Conservation (phyloP, 441 rosid species). For the Omphalea diandra region DNA sequence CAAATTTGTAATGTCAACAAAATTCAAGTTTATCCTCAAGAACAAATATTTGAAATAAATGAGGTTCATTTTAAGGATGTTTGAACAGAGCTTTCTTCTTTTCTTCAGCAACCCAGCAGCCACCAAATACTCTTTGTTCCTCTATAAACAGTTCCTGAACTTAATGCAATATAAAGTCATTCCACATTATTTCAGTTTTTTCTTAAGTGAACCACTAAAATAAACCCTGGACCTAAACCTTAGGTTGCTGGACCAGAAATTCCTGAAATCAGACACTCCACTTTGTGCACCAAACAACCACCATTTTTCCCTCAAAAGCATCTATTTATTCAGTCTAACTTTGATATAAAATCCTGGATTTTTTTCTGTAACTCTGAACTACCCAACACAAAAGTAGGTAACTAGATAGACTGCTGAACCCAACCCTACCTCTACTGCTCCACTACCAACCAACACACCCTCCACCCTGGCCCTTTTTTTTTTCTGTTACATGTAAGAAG, state of each 20-base stretch:
- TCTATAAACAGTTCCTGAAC: not conserved
- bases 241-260: not conserved
- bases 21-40: slow-evolving; percentile 1
- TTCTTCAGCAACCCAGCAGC: not conserved
- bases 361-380: not conserved
- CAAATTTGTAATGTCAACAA: slow-evolving; percentile 21
- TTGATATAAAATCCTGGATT: not conserved
- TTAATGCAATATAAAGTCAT: not conserved
- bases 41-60: not conserved
- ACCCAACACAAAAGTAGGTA: no score
- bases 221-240: not conserved
- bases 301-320: not conserved
- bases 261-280: not conserved
- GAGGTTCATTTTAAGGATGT: not conserved
- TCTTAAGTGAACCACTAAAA: no score
- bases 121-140: not conserved
- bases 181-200: no score
- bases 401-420: no score
- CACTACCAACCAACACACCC: no score
- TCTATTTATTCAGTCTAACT: not conserved
- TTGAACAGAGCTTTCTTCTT: not conserved
- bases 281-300: not conserved
- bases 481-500: no score
- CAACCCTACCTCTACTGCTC: no score
- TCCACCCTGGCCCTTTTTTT: no score